Percentiles rank a stretch among this genome's conserved stretches.
Conservation (phyloP, 2,329 filamentous ascomycete species). For the Monilinia fructicola region DNA sequence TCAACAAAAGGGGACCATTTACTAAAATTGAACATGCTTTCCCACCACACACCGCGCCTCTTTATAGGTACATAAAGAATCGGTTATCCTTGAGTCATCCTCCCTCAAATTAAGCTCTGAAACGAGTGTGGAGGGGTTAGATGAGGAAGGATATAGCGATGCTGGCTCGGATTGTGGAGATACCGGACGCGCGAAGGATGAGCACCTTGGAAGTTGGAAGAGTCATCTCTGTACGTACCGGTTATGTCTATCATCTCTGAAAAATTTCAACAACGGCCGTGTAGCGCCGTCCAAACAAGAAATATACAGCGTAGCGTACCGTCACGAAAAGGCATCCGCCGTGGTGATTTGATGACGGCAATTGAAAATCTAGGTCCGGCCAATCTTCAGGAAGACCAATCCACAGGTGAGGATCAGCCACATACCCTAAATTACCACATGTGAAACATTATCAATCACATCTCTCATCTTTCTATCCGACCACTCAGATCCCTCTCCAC, state of each 20-base stretch:
- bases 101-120: neutral
- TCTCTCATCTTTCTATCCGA: neutral
- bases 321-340: neutral
- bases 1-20: neutral
- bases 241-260: neutral
- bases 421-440: neutral
- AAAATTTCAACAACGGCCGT: neutral
- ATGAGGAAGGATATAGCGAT: neutral
- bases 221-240: neutral
- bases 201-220: neutral
- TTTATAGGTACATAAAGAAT: neutral
- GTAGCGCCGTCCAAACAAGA: neutral
- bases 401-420: neutral
- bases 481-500: neutral
- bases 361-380: neutral
- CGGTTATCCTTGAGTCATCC: too few species aligned
- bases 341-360: neutral
- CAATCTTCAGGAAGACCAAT: neutral
- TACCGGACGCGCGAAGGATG: neutral
- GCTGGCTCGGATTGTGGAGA: neutral
- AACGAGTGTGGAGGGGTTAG: neutral
- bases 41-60: neutral
- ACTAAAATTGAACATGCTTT: too few species aligned
- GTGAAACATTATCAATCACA: constrained; percentile 18
- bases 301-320: neutral